Conservation (phyloP, 192 early-diverging fungal species). For the Lunasporangiospora selenospora region DNA sequence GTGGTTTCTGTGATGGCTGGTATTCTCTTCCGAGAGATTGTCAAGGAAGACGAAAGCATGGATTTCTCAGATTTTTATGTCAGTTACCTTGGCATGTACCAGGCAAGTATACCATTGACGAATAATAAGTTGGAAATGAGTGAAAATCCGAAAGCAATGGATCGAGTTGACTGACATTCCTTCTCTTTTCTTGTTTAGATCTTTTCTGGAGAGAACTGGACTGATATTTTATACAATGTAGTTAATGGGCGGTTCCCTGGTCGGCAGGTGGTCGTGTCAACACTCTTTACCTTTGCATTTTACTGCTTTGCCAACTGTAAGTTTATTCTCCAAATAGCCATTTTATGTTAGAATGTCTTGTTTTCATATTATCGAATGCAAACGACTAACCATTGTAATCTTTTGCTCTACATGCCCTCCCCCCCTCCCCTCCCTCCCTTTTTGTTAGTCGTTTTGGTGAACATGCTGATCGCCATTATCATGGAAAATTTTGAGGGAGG, state of each 20-base stretch:
- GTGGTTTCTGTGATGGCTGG: slow-evolving; percentile 59
- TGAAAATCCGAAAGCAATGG: background rate
- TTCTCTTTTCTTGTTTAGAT: slow-evolving; percentile 40
- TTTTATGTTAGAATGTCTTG: background rate
- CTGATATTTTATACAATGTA: slow-evolving; percentile 57
- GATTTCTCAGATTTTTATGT: slow-evolving; percentile 58
- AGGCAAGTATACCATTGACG: too few relatives aligned
- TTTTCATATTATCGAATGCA: too few relatives aligned
- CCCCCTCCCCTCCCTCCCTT: background rate
- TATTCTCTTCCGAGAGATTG: slow-evolving; percentile 32
- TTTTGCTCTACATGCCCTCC: background rate
- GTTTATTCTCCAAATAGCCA: slow-evolving; percentile 2
- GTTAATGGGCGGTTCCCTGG: slow-evolving; percentile 45
- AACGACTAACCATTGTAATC: too few relatives aligned
- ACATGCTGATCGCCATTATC: slow-evolving; percentile 71
- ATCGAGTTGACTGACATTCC: background rate
- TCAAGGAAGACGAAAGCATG: slow-evolving; percentile 8
- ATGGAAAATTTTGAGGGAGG: slow-evolving; percentile 69
- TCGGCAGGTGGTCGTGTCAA: slow-evolving; percentile 47
- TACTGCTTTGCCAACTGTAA: slow-evolving; percentile 67
- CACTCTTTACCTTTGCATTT: slow-evolving; percentile 58
- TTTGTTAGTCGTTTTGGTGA: slow-evolving; percentile 60
- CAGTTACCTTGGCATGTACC: slow-evolving; percentile 60
- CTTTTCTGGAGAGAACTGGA: slow-evolving; percentile 71
- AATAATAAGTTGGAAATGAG: background rate